These are phyloP conservation scores for Calonectria leucothoes DNA, from an alignment of 2,329 filamentous ascomycete species.

Conservation along the genomic window DNA sequence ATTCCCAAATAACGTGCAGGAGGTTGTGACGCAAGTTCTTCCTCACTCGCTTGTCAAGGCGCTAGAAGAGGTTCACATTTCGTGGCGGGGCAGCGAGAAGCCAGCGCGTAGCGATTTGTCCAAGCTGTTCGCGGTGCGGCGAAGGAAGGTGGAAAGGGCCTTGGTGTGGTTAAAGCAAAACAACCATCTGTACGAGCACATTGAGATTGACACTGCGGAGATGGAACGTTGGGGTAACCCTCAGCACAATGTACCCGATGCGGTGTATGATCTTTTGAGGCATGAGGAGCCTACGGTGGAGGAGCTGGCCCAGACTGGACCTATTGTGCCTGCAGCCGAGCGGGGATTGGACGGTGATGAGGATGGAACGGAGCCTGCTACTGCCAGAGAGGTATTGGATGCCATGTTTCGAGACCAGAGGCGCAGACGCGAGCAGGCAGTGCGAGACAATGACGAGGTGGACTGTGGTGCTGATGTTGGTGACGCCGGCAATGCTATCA, in stretches of 20 bases:
- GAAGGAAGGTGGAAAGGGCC: background rate
- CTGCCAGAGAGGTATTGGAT: no score
- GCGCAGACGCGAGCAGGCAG: no score
- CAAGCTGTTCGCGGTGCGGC: background rate
- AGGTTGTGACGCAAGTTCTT: background rate
- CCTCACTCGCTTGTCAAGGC: background rate
- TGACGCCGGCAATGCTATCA: no score
- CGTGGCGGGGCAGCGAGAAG: background rate
- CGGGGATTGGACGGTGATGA: background rate
- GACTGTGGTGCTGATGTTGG: no score
- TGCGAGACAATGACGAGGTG: no score
- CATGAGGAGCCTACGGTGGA: background rate
- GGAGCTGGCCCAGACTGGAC: conserved; percentile 1
- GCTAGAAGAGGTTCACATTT: conserved; percentile 8
- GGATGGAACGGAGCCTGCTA: background rate
- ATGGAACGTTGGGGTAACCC: background rate
- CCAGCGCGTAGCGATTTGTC: background rate
- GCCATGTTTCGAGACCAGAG: no score
- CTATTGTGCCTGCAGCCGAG: background rate
- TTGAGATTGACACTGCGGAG: background rate
- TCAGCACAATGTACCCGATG: background rate
- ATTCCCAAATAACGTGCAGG: conserved; percentile 11
- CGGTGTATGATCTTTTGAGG: background rate
- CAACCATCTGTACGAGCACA: background rate
- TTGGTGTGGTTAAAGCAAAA: background rate